Base-by-base conservation (phyloP, 177 flowering plant species). In the Tripterygium wilfordii region DNA sequence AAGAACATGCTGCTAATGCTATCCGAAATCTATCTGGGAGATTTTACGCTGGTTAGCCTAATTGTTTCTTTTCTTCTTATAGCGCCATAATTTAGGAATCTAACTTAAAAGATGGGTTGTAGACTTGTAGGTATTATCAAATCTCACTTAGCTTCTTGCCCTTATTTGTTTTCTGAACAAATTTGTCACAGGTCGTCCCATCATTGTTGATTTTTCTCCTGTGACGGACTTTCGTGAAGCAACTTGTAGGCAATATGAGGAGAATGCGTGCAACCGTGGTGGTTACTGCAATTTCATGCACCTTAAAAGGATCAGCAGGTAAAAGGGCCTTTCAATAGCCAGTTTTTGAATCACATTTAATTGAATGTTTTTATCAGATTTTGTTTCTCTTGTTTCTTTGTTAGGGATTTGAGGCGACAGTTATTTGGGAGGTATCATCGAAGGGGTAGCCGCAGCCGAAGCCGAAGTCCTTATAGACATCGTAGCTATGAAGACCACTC, bases 261-360 rank as follows among this genome's bases (percentile, higher is more conserved):
- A 91, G 65, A 80, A 91, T 41, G 65, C 76, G 0, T 88, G 96
- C 70, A 85, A 88, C 63, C 78, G 98, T 36, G 96, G 98, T 57
- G 96, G 95, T 12, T 88, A 91, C 49, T 91, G 98, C 72, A 91
- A 91, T 44, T 92, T 92, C 25, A 88, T 92, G 98, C 98, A 92
- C 70, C 69, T 92, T 56, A 92, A 92, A 52, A 88, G 63, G 67
- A 91, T 91, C 33, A 60, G 95, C 79, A 72, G 96, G 98, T 88
- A 43, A 46, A 13, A 15, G 14, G 13, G 9, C 2, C 5, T 29
- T 45, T n/a, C n/a, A n/a, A n/a, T n/a, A n/a, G n/a, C n/a, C n/a
- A n/a, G n/a, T n/a, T n/a, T n/a, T n/a, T n/a, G n/a, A n/a, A n/a
- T n/a, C n/a, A n/a, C n/a, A n/a, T n/a, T n/a, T n/a, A n/a, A n/a